phyloP scores from a whole-genome alignment of 306 rosid genomes.

The Pyrus communis region DNA sequence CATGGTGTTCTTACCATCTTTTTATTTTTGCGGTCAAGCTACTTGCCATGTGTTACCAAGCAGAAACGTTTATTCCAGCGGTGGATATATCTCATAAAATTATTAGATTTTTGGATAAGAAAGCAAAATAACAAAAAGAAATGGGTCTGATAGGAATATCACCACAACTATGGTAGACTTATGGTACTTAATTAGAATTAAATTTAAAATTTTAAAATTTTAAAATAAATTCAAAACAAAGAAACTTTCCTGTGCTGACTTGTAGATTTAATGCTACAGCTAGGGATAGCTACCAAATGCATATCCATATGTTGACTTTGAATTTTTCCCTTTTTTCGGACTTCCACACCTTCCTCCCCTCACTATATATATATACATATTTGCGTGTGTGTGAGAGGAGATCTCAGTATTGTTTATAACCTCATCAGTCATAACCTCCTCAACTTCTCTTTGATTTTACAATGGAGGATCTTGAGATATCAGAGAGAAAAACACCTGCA shows the following conservation, averaged over 20 bases:
- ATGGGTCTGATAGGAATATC: background rate
- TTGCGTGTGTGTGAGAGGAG: background rate
- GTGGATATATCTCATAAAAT: background rate
- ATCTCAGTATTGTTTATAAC: background rate
- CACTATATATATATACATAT: background rate
- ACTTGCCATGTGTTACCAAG: background rate
- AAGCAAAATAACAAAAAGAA: background rate
- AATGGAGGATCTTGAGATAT: background rate
- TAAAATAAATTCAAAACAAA: background rate
- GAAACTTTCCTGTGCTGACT: conserved; percentile 18
- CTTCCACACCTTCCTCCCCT: conserved; percentile 8
- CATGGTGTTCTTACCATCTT: background rate
- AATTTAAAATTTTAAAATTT: background rate
- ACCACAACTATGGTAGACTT: background rate
- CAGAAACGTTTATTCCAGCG: background rate
- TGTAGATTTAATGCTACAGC: conserved; percentile 12
- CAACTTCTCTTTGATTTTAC: background rate
- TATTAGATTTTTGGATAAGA: background rate
- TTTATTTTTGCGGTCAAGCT: background rate
- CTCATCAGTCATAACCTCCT: background rate
- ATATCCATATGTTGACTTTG: conserved; percentile 30
- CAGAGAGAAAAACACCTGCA: background rate
- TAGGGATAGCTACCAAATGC: conserved; percentile 8
- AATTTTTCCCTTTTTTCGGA: conserved; percentile 1
- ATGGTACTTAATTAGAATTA: background rate